Base-by-base conservation (phyloP, 306 rosid species). In the Canavalia ensiformis region DNA sequence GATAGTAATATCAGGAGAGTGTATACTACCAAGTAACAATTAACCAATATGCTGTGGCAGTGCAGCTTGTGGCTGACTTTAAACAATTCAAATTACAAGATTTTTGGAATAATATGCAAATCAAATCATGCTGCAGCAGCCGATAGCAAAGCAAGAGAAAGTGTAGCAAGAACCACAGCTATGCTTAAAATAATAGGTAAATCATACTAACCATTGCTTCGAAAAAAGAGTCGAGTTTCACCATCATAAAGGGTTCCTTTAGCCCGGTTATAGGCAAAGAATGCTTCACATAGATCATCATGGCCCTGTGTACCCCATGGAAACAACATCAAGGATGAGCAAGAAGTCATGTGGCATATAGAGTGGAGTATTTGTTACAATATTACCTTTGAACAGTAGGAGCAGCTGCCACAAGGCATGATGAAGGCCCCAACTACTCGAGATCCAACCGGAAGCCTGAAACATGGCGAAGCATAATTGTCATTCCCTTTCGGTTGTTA, bases 361-460 rank as follows among this genome's bases (percentile, higher is more conserved):
- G 6, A 80, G 51, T 57, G 72, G 30, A 66, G 54, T 51, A 30
- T 63, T 12, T 29, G 44, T 13, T 35, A 35, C 37, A 69, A 68
- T 30, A 63, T 77, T 80, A 95, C 99, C 93, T 93, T 93, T 28
- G 99, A 88, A 89, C 99, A 93, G 74, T 73, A 93, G 49, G 86
- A 87, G 85, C 99, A 95, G 82, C 81, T 89, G 31, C 99, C 99
- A 82, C 99, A 95, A 83, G 99, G 98, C 97, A 95, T 93, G 88
- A 93, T 95, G 81, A 93, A 95, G 86, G 99, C 85, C 63, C 99
- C 97, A 60, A 95, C 88, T 59, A 87, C 97, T 72, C 76, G 90
- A 67, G 97, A 90, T 66, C 99, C 98, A 80, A 93, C 50, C 0
- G 97, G 99, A 81, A 89, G 89, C 85, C 99, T 95, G 89, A 69